Evolutionary conservation across 1,139 yeast genomes (phyloP).

Genomic region (Suhomyces kunorum): DNA sequence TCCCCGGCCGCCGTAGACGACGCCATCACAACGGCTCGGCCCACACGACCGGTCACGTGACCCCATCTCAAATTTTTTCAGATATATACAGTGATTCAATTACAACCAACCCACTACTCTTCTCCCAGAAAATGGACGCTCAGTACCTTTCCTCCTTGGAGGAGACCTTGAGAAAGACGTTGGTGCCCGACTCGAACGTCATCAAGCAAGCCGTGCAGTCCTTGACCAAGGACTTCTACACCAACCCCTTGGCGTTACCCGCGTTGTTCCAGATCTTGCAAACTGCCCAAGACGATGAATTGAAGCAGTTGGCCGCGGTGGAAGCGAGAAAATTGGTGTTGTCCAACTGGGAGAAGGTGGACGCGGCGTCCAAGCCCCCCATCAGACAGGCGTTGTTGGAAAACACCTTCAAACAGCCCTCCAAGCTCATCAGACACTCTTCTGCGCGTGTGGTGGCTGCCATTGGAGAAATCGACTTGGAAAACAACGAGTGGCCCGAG

Average conservation of each 20-base stretch:
- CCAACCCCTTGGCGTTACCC: conserved; percentile 72
- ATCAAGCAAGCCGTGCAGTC: conserved; percentile 81
- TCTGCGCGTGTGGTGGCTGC: conserved; percentile 87
- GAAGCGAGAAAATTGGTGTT: conserved; percentile 85
- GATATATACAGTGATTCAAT: conserved; percentile 6
- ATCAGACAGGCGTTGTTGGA: conserved; percentile 70
- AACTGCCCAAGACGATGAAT: conserved; percentile 57
- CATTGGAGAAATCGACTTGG: conserved; percentile 76
- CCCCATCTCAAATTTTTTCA: conserved; percentile 17
- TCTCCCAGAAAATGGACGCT: conserved; percentile 53
- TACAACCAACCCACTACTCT: conserved; percentile 4
- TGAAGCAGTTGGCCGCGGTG: conserved; percentile 88
- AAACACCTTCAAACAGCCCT: conserved; percentile 57
- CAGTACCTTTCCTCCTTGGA: conserved; percentile 71
- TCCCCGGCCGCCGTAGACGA: neutral
- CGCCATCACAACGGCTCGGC: conserved; percentile 2
- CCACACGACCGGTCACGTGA: conserved; percentile 14
- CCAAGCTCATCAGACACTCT: conserved; percentile 80
- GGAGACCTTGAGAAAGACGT: conserved; percentile 72
- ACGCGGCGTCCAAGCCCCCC: conserved; percentile 53
- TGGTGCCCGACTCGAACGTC: conserved; percentile 73
- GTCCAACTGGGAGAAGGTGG: conserved; percentile 68
- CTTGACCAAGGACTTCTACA: conserved; percentile 74
- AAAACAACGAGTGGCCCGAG: conserved; percentile 69
- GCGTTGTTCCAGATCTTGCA: conserved; percentile 82